Evolutionary conservation across 257 asterid species (phyloP), one percentile per base, ranked within the genome.

Genomic region (Petunia axillaris): DNA sequence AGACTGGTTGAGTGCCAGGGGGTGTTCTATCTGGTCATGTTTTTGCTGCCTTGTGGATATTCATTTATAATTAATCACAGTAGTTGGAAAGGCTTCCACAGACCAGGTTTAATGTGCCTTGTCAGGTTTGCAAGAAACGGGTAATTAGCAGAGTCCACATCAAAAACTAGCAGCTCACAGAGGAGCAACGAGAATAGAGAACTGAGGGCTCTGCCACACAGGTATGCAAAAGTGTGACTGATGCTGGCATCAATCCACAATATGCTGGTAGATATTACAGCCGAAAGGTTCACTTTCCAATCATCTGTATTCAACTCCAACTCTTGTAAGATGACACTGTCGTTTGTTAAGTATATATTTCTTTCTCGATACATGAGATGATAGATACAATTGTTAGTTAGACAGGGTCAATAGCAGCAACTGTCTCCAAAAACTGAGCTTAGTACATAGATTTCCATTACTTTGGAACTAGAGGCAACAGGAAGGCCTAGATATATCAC

Each of bases 91-190:
- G 76, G 39, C 57, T 43, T 44, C 16, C 57, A 68, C 25, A 68
- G 76, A 68, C 57, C 57, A 68, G 76, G 55, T 43, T n/a, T 68
- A 43, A 44, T 67, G 39, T 43, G 55, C n/a, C 57, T 16, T 43
- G 15, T 43, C 76, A 43, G 67, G 71, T 16, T 10, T 64, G 16
- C 16, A 63, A 25, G 25, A 25, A 25, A 25, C 25, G 25, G 25
- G 25, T n/a, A n/a, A n/a, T 48, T 52, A 52, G 57, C 75, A 66
- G 15, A 41, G 75, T 66, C 53, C 75, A 66, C 75, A 66, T 67
- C 76, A 67, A 9, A 55, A 67, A 67, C 76, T 43, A 41, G 76
- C 39, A 43, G 54, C 40, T 15, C 71, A 67, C 54, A 67, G 43
- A 43, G 55, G 8, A 67, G 38, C 38, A 1, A 41, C 53, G 15